A percentile compares a stretch with the other conserved stretches of the same genome.
Conservation (phyloP, 2,329 filamentous ascomycete species). For the Xylaria sp. region DNA sequence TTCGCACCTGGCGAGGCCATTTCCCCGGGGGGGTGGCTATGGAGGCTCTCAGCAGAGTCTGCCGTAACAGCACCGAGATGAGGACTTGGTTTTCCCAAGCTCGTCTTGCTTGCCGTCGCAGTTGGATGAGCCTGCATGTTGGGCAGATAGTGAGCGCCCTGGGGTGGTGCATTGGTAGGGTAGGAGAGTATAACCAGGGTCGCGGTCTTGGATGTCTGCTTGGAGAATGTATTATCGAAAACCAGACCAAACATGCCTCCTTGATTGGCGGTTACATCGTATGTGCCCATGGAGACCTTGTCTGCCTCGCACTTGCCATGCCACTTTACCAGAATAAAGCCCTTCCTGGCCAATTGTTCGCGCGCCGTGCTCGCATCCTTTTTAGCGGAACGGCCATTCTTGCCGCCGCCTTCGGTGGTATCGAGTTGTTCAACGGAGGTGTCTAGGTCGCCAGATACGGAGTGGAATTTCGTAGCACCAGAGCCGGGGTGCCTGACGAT, state of each 20-base stretch:
- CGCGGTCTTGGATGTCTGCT: conserved; percentile 90
- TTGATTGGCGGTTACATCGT: conserved; percentile 75
- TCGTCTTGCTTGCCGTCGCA: conserved; percentile 53
- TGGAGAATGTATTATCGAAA: conserved; percentile 99
- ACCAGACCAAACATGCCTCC: conserved; percentile 95
- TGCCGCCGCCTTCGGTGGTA: conserved; percentile 44
- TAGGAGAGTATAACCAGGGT: conserved; percentile 96
- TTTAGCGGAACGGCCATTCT: conserved; percentile 55
- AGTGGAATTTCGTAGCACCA: conserved; percentile 57
- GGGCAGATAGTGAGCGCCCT: conserved; percentile 73
- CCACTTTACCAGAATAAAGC: conserved; percentile 79
- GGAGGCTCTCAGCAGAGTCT: conserved; percentile 66
- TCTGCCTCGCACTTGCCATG: conserved; percentile 95
- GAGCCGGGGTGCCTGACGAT: conserved; percentile 95
- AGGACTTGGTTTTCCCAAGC: conserved; percentile 57
- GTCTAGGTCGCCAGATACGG: conserved; percentile 51
- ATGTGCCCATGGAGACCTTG: conserved; percentile 89
- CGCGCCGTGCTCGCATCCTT: conserved; percentile 66
- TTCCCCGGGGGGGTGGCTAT: conserved; percentile 52
- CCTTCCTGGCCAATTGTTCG: conserved; percentile 68
- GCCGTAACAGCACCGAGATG: conserved; percentile 52
- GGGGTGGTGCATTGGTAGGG: conserved; percentile 79
- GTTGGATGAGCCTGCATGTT: conserved; percentile 54
- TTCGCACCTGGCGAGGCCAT: conserved; percentile 57
- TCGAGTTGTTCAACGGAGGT: conserved; percentile 54